Percentiles rank a stretch among this genome's conserved stretches.
phyloP scores from a whole-genome alignment of 1,139 yeast species.

The Yamadazyma atlantica region DNA sequence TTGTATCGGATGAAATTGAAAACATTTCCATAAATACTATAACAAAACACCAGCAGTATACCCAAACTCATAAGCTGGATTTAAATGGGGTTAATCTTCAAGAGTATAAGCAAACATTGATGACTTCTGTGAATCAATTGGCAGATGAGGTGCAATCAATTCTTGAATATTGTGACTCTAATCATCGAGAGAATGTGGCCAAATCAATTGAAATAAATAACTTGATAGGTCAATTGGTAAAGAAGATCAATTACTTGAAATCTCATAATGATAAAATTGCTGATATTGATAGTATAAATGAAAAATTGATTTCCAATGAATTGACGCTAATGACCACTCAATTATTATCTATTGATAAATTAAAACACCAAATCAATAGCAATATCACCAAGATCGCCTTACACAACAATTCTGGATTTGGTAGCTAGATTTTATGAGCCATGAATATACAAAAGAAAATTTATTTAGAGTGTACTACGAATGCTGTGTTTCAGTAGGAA shows the following conservation, averaged over 20 bases:
- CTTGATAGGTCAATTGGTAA: constrained; percentile 25
- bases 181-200: constrained; percentile 11
- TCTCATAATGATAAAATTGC: neutral
- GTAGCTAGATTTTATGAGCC: too few species aligned
- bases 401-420: neutral
- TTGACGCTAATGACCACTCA: constrained; percentile 33
- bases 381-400: constrained; percentile 9
- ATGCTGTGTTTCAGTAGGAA: too few species aligned
- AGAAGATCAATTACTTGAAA: constrained; percentile 20
- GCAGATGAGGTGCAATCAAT: constrained; percentile 20
- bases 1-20: constrained; percentile 15
- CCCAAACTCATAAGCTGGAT: constrained; percentile 2
- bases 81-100: constrained; percentile 6
- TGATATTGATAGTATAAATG: neutral
- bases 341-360: constrained; percentile 22
- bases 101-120: constrained; percentile 13
- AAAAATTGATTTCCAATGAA: constrained; percentile 24
- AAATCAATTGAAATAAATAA: constrained; percentile 21
- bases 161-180: constrained; percentile 18
- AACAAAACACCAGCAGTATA: constrained; percentile 23
- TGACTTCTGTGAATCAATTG: constrained; percentile 22
- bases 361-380: constrained; percentile 21
- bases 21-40: constrained; percentile 22
- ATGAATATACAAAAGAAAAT: too few species aligned
- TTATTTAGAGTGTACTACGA: too few species aligned